Evolutionary conservation across 176 grass and related monocot genomes (phyloP), one percentile per base, ranked within the genome.

Genomic region (Themeda triandra): DNA sequence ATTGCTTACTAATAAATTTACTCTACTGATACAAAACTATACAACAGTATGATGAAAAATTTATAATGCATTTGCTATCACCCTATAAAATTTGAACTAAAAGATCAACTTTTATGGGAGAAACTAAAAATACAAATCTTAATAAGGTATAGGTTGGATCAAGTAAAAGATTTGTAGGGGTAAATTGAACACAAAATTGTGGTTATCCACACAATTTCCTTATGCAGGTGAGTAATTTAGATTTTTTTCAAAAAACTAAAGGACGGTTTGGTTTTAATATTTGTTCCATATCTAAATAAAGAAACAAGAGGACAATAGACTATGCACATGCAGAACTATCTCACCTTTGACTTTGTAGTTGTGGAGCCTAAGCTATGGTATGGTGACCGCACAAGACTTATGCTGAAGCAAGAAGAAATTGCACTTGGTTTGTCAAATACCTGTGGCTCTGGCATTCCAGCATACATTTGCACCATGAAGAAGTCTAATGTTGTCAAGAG

Each of bases 401-500:
- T 21, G 2, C 49, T 18, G 19, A 53, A 76, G 30, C 73, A 58
- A 76, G 49, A 76, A 76, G 48, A 53, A 58, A 31, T 21, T 58
- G 49, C 31, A 1, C 31, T 53, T 58, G 49, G 73, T 58, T 76
- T 76, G 30, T 76, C 48, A 5, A 19, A 19, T 8, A 13, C 73
- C 49, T 76, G 73, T 51, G 56, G 29, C 73, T 56, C 73, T 58
- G 73, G 73, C 10, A 58, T 76, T 37, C 73, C 73, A 36, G 21
- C 31, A n/a, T 76, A 76, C 18, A 76, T 76, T 58, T 76, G 73
- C 49, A 76, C 73, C 49, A 58, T 76, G 73, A 76, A 76, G 30
- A 58, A 29, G 31, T 56, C 73, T 36, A 76, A 76, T 76, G 19
- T 76, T 32, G 51, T 76, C 30, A 76, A 24, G 31, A 58, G 73